Conservation (phyloP, 305 asterid species). For the Lippia alba region DNA sequence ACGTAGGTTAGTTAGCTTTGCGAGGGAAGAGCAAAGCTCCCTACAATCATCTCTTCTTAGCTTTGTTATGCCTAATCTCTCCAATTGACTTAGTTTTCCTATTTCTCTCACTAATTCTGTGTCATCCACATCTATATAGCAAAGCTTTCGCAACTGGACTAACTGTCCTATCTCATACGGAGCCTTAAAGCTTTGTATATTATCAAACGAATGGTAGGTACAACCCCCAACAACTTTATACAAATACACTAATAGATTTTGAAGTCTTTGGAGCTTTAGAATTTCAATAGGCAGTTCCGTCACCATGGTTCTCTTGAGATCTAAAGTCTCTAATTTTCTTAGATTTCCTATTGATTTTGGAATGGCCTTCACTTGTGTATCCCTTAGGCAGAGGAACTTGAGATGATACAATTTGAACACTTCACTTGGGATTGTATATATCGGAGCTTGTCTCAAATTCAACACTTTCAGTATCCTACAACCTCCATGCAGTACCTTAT, state of each 20-base stretch:
- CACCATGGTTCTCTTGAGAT: constrained; percentile 37
- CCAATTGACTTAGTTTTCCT: constrained; percentile 37
- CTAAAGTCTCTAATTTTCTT: constrained; percentile 14
- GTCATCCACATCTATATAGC: not conserved
- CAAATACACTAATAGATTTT: constrained; percentile 34
- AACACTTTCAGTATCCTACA: constrained; percentile 28
- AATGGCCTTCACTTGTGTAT: not conserved
- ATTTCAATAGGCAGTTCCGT: constrained; percentile 31
- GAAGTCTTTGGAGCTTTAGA: constrained; percentile 33
- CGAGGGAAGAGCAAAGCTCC: constrained; percentile 40
- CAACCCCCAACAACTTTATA: not conserved
- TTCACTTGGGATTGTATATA: constrained; percentile 29
- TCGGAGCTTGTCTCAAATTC: constrained; percentile 19
- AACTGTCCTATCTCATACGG: constrained; percentile 35
- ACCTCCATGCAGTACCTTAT: not conserved
- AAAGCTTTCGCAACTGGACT: constrained; percentile 26
- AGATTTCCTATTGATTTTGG: constrained; percentile 34
- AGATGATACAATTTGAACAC: constrained; percentile 34
- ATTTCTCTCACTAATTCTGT: constrained; percentile 29
- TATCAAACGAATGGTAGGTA: not conserved
- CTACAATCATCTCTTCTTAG: constrained; percentile 39
- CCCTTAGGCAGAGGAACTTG: constrained; percentile 21
- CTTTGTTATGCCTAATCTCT: constrained; percentile 23
- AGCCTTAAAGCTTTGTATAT: constrained; percentile 24
- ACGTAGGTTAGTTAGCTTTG: constrained; percentile 29